Base-by-base conservation (phyloP, 495 filamentous ascomycete genomes). In the Pseudoneurospora amorphoporcata region DNA sequence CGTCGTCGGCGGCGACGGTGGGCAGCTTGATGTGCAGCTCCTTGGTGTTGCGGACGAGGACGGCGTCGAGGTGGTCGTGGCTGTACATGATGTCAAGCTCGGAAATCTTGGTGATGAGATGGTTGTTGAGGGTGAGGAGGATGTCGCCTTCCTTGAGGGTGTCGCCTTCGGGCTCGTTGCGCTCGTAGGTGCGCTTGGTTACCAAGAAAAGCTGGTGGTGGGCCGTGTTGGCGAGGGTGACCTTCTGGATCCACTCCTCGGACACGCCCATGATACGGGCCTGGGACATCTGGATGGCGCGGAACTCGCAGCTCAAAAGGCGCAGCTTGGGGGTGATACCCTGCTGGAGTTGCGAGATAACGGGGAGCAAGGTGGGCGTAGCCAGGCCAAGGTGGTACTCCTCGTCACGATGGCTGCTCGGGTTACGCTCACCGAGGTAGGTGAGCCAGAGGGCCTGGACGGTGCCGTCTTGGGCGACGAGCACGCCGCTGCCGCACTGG, bases 141-240 rank as follows among this genome's bases (percentile, higher is more conserved):
- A 99, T 90, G 77, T 99, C 95, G 53, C 93, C 93, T 82, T 99
- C 95, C 65, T 92, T 86, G 45, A 99, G 88, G 19, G 87, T 84
- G 47, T n/a, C 71, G 38, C 70, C 75, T 37, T 76, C 89, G 43
- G 89, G 91, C 76, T 96, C 90, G 42, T 95, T 88, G 53, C 86
- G 82, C 80, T 88, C 87, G 74, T 87, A 88, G 12, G 86, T 87
- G 69, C 85, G 80, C 83, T 99, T 99, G 73, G 94, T 93, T 37
- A 99, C 92, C 92, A 99, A 96, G 84, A 99, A 99, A 29, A 99
- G 88, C 81, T 98, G 95, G 79, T 99, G 95, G 69, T 92, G 91
- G 19, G 95, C 89, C 9, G 92, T 91, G 76, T 98, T 97, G 70
- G 94, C 92, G 70, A 88, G 80, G 41, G 94, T 90, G 32, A 97